Evolutionary conservation across 176 grass and related monocot species (phyloP), one percentile per base, ranked within the genome.

Genomic region (Oropetium thomaeum): DNA sequence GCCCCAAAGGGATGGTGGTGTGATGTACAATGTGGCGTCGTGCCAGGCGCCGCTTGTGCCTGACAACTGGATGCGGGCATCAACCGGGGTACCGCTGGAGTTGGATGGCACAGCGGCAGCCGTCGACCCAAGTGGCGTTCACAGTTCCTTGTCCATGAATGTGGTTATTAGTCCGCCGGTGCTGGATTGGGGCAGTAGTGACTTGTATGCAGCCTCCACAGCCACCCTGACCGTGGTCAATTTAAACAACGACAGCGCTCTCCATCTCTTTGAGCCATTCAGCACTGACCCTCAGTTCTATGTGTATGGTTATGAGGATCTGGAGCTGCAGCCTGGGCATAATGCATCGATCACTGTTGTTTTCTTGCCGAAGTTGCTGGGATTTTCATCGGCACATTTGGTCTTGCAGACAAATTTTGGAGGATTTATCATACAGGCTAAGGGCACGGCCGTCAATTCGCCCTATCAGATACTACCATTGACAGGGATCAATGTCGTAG

Each of bases 341-440:
- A 93, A 93, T 54, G 79, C 87, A 32, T 84, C 84, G 1, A 66
- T 95, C 43, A 73, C 73, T 47, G 95, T 99, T 72, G 35, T 95
- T 75, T 95, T 99, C 87, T 65, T 99, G 67, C 96, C 96, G 14
- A 90, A 86, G 54, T 77, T 83, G 79, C 32, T 90, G 77, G 96
- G 91, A 32, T 90, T 80, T 45, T 92, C 85, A 8, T 86, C 86
- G 9, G 89, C 87, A 0, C 96, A 92, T 81, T 67, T 99, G 69
- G 82, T 99, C 58, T 45, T 99, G 81, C 91, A 99, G 87, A 99
- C 91, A 6, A 95, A 82, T 75, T 70, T 92, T 76, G 91, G 91
- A 65, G 96, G 96, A 37, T 99, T 99, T 68, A 87, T 99, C 78
- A 83, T 99, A 81, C 91, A 88, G 47, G 91, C 89, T 23, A 92